Percentiles rank a stretch among this genome's conserved stretches.
Evolutionary conservation across 805 yeast genomes (phyloP).

Genomic region (Saccharomyces mikatae): DNA sequence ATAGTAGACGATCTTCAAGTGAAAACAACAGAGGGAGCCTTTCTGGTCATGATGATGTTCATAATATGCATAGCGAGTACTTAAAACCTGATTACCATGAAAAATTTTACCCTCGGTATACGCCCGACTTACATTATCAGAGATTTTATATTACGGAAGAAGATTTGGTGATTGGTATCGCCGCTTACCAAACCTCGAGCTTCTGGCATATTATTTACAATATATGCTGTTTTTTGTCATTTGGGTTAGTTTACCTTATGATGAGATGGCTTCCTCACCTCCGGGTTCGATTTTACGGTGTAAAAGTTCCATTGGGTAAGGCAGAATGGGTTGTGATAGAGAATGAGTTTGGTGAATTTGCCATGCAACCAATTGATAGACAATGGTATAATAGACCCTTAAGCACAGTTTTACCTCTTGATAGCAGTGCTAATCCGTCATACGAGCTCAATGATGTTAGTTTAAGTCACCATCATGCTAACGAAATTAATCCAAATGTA

Average conservation of each 20-base stretch:
- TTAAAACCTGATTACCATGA: slow-evolving; percentile 35
- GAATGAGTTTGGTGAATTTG: slow-evolving; percentile 84
- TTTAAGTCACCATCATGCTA: slow-evolving; percentile 18
- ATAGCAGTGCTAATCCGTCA: slow-evolving; percentile 19
- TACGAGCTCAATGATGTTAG: slow-evolving; percentile 16
- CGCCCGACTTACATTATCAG: slow-evolving; percentile 49
- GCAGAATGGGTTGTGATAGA: slow-evolving; percentile 93
- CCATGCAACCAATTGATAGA: slow-evolving; percentile 47
- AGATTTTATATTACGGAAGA: slow-evolving; percentile 91
- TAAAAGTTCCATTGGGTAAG: slow-evolving; percentile 57
- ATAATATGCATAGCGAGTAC: slow-evolving; percentile 22
- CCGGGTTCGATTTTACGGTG: slow-evolving; percentile 60
- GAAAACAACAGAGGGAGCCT: slow-evolving; percentile 21
- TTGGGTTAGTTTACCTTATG: slow-evolving; percentile 66
- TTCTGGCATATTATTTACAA: slow-evolving; percentile 43
- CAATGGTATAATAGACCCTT: slow-evolving; percentile 62
- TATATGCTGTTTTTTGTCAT: slow-evolving; percentile 45
- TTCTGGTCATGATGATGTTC: slow-evolving; percentile 14
- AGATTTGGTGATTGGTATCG: slow-evolving; percentile 88
- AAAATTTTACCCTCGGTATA: slow-evolving; percentile 34
- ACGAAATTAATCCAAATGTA: slow-evolving; percentile 36
- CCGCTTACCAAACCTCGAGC: slow-evolving; percentile 64
- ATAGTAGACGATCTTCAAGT: slow-evolving; percentile 9
- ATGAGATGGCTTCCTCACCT: slow-evolving; percentile 83
- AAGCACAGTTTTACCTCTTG: slow-evolving; percentile 49